phyloP scores from a whole-genome alignment of 2,329 filamentous ascomycete genomes.

The Trichoderma lentiforme region DNA sequence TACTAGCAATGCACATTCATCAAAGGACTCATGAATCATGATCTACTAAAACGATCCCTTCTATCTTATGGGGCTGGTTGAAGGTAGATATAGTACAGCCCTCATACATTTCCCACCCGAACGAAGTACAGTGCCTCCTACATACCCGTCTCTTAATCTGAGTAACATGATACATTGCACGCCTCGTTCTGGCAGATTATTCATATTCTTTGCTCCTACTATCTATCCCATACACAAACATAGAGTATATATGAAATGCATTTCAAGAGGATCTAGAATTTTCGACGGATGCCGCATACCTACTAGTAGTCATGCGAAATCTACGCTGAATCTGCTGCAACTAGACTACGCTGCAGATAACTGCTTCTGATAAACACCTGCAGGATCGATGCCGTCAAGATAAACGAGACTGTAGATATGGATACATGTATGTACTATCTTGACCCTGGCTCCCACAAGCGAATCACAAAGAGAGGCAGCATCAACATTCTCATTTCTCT shows the following conservation, averaged over 20 bases:
- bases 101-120: too few relatives aligned
- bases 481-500: neutral
- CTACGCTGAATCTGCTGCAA: neutral
- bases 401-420: neutral
- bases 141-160: neutral
- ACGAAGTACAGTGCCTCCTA: too few relatives aligned
- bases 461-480: neutral
- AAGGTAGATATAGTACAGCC: too few relatives aligned
- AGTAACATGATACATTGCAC: neutral
- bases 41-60: too few relatives aligned
- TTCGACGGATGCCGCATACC: neutral
- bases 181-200: neutral
- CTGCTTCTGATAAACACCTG: neutral
- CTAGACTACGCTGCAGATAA: neutral
- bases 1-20: neutral
- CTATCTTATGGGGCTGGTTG: too few relatives aligned
- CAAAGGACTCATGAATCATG: too few relatives aligned
- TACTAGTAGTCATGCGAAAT: too few relatives aligned
- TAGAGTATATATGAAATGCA: too few relatives aligned
- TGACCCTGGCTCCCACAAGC: neutral
- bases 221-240: neutral
- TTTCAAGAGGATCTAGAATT: neutral
- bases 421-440: neutral
- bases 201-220: neutral
- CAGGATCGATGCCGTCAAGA: neutral